Evolutionary conservation across 345 rosid genomes (phyloP).

Genomic region (Toxicodendron radicans): DNA sequence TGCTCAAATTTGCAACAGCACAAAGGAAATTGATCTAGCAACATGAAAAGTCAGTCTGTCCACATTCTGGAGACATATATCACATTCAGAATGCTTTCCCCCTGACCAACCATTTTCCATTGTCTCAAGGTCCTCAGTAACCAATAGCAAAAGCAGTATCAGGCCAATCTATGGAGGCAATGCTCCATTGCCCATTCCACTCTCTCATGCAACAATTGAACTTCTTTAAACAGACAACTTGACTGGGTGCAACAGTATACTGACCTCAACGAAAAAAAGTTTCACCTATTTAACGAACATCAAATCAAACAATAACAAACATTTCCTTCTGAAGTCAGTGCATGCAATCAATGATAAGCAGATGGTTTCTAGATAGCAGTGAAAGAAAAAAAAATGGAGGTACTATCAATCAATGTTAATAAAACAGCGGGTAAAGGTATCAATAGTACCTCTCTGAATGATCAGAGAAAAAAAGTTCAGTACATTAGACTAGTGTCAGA

Average conservation of each 20-base stretch:
- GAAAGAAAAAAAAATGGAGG: background rate
- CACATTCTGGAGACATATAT: background rate
- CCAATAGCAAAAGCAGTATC: background rate
- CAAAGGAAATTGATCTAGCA: background rate
- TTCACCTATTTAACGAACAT: background rate
- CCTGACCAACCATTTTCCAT: background rate
- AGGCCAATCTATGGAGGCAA: background rate
- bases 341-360: slow-evolving; percentile 4
- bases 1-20: background rate
- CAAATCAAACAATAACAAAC: background rate
- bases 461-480: background rate
- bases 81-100: background rate
- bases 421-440: background rate
- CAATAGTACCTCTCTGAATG: background rate
- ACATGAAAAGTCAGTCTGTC: background rate
- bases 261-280: background rate
- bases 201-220: background rate
- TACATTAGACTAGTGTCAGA: background rate
- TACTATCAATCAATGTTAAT: background rate
- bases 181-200: background rate
- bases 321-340: background rate
- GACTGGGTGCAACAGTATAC: background rate
- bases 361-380: background rate
- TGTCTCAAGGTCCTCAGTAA: background rate
- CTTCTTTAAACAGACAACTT: too few species aligned